phyloP scores from a whole-genome alignment of 768 basidiomycete genomes.

The Xerocomellus amylosporus region DNA sequence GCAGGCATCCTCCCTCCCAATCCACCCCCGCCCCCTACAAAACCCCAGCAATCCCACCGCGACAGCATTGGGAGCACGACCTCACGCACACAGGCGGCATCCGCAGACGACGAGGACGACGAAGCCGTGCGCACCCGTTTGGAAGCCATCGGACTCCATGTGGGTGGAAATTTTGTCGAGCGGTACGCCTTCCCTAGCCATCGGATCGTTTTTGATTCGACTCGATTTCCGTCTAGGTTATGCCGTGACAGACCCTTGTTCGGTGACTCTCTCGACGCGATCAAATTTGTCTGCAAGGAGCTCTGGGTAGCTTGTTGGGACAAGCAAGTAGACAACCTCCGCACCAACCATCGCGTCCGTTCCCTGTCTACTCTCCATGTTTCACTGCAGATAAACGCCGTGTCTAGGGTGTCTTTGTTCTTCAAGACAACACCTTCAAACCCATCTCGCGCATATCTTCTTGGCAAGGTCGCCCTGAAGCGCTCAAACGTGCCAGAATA shows the following conservation, averaged over 20 bases:
- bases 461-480: constrained; percentile 73
- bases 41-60: constrained; percentile 28
- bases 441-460: constrained; percentile 80
- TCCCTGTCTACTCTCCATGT: neutral
- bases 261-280: constrained; percentile 78
- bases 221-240: constrained; percentile 44
- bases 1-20: constrained; percentile 66
- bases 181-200: neutral
- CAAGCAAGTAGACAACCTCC: constrained; percentile 92
- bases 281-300: constrained; percentile 96
- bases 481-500: constrained; percentile 64
- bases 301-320: constrained; percentile 89
- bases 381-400: neutral
- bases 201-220: neutral
- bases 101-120: constrained; percentile 61
- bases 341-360: constrained; percentile 89
- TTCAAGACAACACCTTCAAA: constrained; percentile 90
- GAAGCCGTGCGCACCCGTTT: constrained; percentile 65
- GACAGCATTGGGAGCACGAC: constrained; percentile 36
- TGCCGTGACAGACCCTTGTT: constrained; percentile 75
- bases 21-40: constrained; percentile 40
- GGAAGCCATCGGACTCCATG: constrained; percentile 56
- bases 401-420: constrained; percentile 84
- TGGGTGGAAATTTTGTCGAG: neutral
- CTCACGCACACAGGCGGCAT: constrained; percentile 10